Evolutionary conservation across 23 red algal genomes (phyloP), one percentile per base, ranked within the genome.

Genomic region (Cyanidioschyzon merolae): DNA sequence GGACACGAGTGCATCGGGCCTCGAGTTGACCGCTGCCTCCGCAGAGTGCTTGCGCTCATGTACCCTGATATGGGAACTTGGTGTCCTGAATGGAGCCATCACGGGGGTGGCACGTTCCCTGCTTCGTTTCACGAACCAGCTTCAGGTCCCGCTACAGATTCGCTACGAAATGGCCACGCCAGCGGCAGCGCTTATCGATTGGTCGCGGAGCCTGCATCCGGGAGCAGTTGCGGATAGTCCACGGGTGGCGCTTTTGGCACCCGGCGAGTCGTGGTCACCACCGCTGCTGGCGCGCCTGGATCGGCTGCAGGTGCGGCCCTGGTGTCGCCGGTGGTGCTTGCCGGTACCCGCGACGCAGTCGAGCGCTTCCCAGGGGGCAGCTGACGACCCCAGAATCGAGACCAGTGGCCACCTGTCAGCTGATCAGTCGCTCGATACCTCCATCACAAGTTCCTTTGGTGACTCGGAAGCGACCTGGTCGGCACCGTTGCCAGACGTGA

Each of bases 261-360:
- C 21, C 2, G n/a, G 63, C 29, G 63, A 71, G 29, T 71, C 63
- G 12, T 71, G 63, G 63, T 71, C 63, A 27, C 63, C 63, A 35
- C 63, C 63, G 63, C 63, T 71, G 63, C 32, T 32, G 2, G 63
- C 63, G 12, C 63, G 32, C 12, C 29, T 71, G 21, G 63, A 35
- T 35, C 3, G n/a, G 7, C 21, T 71, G n/a, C 63, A 35, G 30
- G 12, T 71, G 16, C 63, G 63, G 12, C 63, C 63, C 45, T 54
- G 45, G 45, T 21, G n/a, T n/a, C n/a, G n/a, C n/a, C n/a, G n/a
- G n/a, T n/a, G n/a, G n/a, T n/a, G n/a, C n/a, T n/a, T n/a, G n/a
- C n/a, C n/a, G n/a, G n/a, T n/a, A n/a, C n/a, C n/a, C n/a, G n/a
- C n/a, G n/a, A n/a, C n/a, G n/a, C n/a, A n/a, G n/a, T n/a, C n/a